phyloP scores from a whole-genome alignment of 2,329 filamentous ascomycete species.

The Penicillium italicum region DNA sequence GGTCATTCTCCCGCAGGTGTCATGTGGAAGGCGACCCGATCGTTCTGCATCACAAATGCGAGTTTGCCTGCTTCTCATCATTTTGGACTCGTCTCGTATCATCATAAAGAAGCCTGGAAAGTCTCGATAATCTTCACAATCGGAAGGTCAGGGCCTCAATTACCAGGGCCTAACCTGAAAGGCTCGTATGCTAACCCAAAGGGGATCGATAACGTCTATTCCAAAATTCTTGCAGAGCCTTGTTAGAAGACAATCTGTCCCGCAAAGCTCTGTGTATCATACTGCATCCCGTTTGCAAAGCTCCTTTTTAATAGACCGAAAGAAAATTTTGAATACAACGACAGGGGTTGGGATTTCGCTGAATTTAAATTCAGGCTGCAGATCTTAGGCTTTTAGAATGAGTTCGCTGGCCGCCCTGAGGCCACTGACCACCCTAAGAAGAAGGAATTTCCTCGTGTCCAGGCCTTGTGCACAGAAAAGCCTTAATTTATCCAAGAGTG shows the following conservation, averaged over 20 bases:
- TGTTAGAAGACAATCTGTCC: background rate
- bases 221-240: background rate
- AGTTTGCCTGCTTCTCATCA: background rate
- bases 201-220: background rate
- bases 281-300: background rate
- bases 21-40: background rate
- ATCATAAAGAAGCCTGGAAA: background rate
- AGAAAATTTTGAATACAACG: too few species aligned
- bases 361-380: background rate
- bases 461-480: background rate
- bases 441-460: background rate
- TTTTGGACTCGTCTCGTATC: background rate
- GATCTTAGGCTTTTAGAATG: too few species aligned
- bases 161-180: background rate
- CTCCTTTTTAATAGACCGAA: background rate
- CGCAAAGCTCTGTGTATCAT: background rate
- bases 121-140: background rate
- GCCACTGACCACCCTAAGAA: background rate
- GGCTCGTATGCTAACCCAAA: background rate
- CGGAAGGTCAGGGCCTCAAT: background rate
- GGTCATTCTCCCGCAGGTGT: background rate
- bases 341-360: background rate
- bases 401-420: background rate
- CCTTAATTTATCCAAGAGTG: background rate
- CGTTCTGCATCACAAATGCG: background rate